phyloP scores from a whole-genome alignment of 1,284 basidiomycete genomes.

The Melampsora americana region DNA sequence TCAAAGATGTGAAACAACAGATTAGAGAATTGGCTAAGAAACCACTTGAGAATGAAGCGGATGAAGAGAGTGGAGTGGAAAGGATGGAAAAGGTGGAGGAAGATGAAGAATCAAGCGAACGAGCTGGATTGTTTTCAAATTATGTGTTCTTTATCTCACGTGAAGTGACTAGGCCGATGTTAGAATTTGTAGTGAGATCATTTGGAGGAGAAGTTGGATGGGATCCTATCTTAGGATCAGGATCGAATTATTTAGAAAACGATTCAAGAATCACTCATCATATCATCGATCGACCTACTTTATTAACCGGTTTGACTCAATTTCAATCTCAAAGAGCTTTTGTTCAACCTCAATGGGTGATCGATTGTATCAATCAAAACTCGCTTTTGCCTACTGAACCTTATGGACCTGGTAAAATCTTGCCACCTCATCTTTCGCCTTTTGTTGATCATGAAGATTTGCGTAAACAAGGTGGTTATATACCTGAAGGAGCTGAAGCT shows the following conservation, averaged over 20 bases:
- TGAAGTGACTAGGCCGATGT: slow-evolving; percentile 84
- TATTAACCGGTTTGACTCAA: slow-evolving; percentile 48
- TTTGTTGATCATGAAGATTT: slow-evolving; percentile 75
- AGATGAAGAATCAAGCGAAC: slow-evolving; percentile 58
- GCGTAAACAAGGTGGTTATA: slow-evolving; percentile 55
- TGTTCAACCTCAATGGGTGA: slow-evolving; percentile 97
- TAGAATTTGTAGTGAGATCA: slow-evolving; percentile 90
- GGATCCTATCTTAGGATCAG: slow-evolving; percentile 73
- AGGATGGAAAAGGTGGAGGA: slow-evolving; percentile 56
- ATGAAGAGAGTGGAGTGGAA: slow-evolving; percentile 1
- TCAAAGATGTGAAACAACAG: slow-evolving; percentile 58
- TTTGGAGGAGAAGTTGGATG: slow-evolving; percentile 79
- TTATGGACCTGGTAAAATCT: slow-evolving; percentile 78
- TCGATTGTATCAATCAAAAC: slow-evolving; percentile 87
- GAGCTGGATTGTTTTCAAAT: slow-evolving; percentile 66
- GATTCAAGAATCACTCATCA: slow-evolving; percentile 82
- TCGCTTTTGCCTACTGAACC: slow-evolving; percentile 79
- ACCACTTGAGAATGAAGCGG: slow-evolving; percentile 54
- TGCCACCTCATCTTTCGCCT: slow-evolving; percentile 94
- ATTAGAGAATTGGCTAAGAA: slow-evolving; percentile 57
- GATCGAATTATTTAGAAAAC: slow-evolving; percentile 67
- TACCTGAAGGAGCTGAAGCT: slow-evolving; percentile 59
- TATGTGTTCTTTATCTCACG: slow-evolving; percentile 94
- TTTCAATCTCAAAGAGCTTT: slow-evolving; percentile 66
- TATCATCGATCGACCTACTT: slow-evolving; percentile 80